Base-by-base conservation (phyloP, 139 green algal species). In the Zygnema cylindricum region DNA sequence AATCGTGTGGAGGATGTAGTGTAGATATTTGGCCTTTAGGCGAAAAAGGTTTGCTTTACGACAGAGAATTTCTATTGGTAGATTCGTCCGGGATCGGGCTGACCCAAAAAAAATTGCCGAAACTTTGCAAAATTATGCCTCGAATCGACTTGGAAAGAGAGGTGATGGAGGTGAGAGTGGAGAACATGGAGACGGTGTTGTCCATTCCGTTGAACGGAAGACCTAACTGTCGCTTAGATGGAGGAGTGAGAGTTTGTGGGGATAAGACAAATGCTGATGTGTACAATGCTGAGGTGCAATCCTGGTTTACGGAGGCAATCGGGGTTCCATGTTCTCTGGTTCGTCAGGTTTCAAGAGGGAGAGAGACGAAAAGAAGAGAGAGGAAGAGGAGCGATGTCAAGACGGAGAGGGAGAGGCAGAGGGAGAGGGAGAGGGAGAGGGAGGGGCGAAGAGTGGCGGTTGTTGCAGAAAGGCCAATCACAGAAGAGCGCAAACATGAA, bases 21-120 rank as follows among this genome's bases (percentile, higher is more conserved):
- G 76, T 84, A 0, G 2, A 55, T 0, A 76, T 82, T 40, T 96
- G 94, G 94, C 94, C 92, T 2, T 57, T 96, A 2, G 92, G 93
- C 11, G 91, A 93, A 36, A 93, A 73, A 84, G 85, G 96, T 41
- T 92, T 98, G 79, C 92, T 96, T 77, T 94, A 94, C 76, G 96
- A 98, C 92, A 88, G 96, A 22, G 90, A 95, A 78, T 98, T 96
- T 96, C 93, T 93, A 16, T 78, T 98, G 63, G 88, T 97, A 41
- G 94, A 94, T 39, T 84, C 22, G 82, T 97, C n/a, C 95, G 93
- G 25, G 94, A 95, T 57, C 95, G 94, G 77, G 39, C 38, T 21
- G 90, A 91, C 86, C 92, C 96, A 89, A 76, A 89, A 89, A 7
- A 89, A 89, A 76, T 41, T 89, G 1, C 33, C 54, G 0, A 40